Conservation (phyloP, 768 basidiomycete species). For the Melanogaster broomeanus region DNA sequence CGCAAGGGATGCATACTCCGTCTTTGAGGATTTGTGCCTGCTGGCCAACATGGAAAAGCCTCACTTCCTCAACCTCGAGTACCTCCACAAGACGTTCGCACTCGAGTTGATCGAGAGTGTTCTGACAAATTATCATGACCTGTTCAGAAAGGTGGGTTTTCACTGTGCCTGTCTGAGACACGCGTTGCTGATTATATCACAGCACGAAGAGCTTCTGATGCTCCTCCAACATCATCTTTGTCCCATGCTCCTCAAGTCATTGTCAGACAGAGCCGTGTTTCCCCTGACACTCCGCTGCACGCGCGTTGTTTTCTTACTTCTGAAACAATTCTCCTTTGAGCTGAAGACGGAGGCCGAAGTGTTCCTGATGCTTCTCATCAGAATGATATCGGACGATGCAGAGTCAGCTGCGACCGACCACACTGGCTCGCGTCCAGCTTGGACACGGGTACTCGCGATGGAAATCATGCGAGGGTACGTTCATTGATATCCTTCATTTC, state of each 20-base stretch:
- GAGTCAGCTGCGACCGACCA: constrained; percentile 29
- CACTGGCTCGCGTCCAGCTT: constrained; percentile 54
- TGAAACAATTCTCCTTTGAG: constrained; percentile 87
- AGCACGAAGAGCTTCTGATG: constrained; percentile 83
- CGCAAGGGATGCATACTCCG: constrained; percentile 79
- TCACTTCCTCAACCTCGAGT: constrained; percentile 77
- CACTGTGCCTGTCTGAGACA: neutral
- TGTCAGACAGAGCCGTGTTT: constrained; percentile 82
- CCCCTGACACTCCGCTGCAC: constrained; percentile 89
- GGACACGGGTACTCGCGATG: constrained; percentile 91
- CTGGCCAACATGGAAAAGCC: constrained; percentile 83
- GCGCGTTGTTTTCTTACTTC: constrained; percentile 88
- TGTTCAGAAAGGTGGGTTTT: constrained; percentile 76
- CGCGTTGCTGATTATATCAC: constrained; percentile 4
- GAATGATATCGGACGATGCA: constrained; percentile 58
- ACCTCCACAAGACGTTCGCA: constrained; percentile 90
- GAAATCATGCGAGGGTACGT: constrained; percentile 86
- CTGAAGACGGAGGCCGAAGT: constrained; percentile 84
- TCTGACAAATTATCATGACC: constrained; percentile 85
- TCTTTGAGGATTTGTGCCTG: constrained; percentile 92
- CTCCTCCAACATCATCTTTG: constrained; percentile 91
- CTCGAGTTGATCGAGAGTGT: constrained; percentile 98
- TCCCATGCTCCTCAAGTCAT: constrained; percentile 81
- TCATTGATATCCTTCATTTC: neutral
- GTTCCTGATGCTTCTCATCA: constrained; percentile 75